Evolutionary conservation across 495 filamentous ascomycete genomes (phyloP).

Genomic region (Lophium mytilinum): DNA sequence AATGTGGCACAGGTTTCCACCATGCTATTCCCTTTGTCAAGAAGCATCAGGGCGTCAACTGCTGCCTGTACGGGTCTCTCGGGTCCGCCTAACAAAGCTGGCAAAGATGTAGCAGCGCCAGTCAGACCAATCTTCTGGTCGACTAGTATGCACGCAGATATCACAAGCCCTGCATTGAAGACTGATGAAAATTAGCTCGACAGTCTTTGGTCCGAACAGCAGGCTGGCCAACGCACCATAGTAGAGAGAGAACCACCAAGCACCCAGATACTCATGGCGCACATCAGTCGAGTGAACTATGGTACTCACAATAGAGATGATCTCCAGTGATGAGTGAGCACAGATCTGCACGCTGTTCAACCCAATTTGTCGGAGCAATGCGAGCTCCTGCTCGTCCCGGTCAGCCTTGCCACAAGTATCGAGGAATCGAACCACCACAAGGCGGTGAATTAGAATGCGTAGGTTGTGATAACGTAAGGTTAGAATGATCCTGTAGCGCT

Average conservation of each 20-base stretch:
- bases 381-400: constrained; percentile 23
- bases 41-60: constrained; percentile 31
- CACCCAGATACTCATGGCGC: constrained; percentile 32
- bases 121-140: not conserved
- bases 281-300: constrained; percentile 24
- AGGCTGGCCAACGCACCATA: constrained; percentile 27
- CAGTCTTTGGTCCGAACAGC: not conserved
- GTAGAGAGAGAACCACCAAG: constrained; percentile 40
- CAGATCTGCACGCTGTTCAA: constrained; percentile 35
- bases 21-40: constrained; percentile 36
- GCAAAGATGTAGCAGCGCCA: too few species aligned
- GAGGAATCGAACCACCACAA: constrained; percentile 37
- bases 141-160: constrained; percentile 32
- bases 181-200: constrained; percentile 16
- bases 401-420: constrained; percentile 27
- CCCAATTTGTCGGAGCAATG: constrained; percentile 31
- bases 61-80: constrained; percentile 28
- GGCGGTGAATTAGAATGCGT: constrained; percentile 34
- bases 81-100: not conserved
- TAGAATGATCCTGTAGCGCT: constrained; percentile 31
- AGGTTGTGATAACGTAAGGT: constrained; percentile 36
- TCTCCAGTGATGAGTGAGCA: constrained; percentile 34
- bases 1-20: constrained; percentile 37
- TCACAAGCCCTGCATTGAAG: constrained; percentile 38
- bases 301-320: constrained; percentile 33